Evolutionary conservation across 345 rosid genomes (phyloP).

Genomic region (Limnanthes douglasii): DNA sequence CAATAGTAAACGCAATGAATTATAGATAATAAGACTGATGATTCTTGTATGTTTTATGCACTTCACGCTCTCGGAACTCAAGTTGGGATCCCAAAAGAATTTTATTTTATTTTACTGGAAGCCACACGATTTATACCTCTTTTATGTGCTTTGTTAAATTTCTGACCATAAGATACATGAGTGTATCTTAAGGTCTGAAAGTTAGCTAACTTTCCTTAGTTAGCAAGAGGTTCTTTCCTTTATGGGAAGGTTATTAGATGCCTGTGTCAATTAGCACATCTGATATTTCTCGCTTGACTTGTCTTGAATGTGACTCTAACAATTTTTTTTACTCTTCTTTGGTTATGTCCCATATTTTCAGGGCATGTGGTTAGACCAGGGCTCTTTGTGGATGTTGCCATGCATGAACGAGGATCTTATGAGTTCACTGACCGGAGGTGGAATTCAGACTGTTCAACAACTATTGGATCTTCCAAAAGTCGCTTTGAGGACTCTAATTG

Average conservation of each 20-base stretch:
- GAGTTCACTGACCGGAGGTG: conserved; percentile 26
- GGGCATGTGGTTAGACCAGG: conserved; percentile 86
- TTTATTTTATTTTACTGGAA: not conserved
- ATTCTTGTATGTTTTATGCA: too few species aligned
- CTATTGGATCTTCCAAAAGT: conserved; percentile 51
- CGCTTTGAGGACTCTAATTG: conserved; percentile 36
- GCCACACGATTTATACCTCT: not conserved
- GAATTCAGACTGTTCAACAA: conserved; percentile 52
- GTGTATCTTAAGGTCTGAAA: too few species aligned
- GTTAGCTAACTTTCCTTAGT: too few species aligned
- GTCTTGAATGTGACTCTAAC: not conserved
- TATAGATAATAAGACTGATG: too few species aligned
- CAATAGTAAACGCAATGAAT: too few species aligned
- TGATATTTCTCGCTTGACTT: not conserved
- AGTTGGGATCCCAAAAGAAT: not conserved
- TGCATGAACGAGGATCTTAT: conserved; percentile 68
- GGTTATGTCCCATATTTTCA: conserved; percentile 11
- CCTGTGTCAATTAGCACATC: too few species aligned
- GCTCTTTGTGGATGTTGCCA: conserved; percentile 82
- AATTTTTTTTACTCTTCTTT: conserved; percentile 2
- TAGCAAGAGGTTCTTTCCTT: too few species aligned
- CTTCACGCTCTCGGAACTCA: not conserved
- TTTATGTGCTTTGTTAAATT: too few species aligned
- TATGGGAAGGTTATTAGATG: too few species aligned
- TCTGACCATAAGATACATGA: too few species aligned